phyloP scores from a whole-genome alignment of 176 grass and related monocot species.

The Raddia guianensis region DNA sequence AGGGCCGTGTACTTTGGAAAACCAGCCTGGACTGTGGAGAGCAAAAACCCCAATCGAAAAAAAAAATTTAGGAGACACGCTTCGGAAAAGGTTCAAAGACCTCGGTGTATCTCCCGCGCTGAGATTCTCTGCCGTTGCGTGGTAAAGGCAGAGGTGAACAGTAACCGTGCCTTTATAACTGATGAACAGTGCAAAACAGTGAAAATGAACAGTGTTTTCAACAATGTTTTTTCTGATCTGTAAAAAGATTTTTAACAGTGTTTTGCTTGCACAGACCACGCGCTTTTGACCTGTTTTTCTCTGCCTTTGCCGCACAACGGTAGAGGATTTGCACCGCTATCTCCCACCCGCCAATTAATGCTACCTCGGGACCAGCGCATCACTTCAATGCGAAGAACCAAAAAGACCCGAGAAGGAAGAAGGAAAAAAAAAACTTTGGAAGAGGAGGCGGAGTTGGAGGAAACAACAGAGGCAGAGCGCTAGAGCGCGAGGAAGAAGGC shows the following conservation, averaged over 20 bases:
- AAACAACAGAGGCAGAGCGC: constrained; percentile 26
- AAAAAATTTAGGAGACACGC: not conserved
- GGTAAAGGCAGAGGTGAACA: too few species aligned
- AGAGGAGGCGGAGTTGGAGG: not conserved
- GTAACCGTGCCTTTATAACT: too few species aligned
- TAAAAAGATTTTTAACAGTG: too few species aligned
- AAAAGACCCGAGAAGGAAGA: constrained; percentile 4
- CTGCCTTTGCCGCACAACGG: too few species aligned
- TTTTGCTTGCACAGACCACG: too few species aligned
- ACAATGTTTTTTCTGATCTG: too few species aligned
- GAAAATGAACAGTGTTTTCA: too few species aligned
- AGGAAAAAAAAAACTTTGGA: not conserved
- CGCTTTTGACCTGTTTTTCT: too few species aligned
- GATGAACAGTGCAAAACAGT: too few species aligned
- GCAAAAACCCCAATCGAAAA: not conserved
- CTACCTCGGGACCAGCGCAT: constrained; percentile 48
- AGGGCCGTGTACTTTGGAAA: too few species aligned
- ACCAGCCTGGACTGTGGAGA: not conserved
- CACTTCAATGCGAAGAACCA: constrained; percentile 58
- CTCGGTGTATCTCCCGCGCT: constrained; percentile 44
- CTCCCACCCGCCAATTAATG: constrained; percentile 65
- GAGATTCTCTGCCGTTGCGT: too few species aligned
- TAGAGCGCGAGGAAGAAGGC: constrained; percentile 38
- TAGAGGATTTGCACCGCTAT: too few species aligned
- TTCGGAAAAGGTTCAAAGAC: constrained; percentile 39